Conservation (phyloP, 2,329 filamentous ascomycete genomes). For the Hyphodiscus sp. region DNA sequence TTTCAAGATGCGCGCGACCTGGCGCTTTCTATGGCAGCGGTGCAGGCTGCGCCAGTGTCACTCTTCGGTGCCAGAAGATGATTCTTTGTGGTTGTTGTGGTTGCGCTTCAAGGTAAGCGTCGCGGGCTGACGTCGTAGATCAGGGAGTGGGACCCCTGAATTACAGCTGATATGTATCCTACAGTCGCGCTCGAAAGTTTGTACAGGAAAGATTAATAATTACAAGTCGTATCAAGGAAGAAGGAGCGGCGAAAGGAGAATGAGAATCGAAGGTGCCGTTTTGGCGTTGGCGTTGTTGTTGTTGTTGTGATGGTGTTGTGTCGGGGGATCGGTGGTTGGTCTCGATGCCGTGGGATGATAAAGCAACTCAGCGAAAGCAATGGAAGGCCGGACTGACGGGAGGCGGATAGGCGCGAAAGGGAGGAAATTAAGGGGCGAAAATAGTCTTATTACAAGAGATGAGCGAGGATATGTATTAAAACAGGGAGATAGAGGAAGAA, state of each 20-base stretch:
- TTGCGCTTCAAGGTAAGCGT: not conserved
- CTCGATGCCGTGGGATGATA: not conserved
- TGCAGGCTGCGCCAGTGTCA: conserved; percentile 2
- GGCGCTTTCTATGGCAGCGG: conserved; percentile 5
- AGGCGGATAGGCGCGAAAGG: not conserved
- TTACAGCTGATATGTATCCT: conserved; percentile 1
- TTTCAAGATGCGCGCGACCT: conserved; percentile 6
- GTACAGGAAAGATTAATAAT: conserved; percentile 16
- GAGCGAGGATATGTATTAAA: not conserved
- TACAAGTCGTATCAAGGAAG: conserved; percentile 19
- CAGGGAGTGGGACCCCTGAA: not conserved
- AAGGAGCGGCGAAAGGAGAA: conserved; percentile 12
- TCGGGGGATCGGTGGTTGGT: not conserved
- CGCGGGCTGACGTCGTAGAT: not conserved
- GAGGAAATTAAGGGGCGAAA: not conserved
- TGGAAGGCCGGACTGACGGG: not conserved
- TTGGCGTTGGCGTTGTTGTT: conserved; percentile 10
- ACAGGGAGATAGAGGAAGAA: not conserved
- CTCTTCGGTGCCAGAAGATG: not conserved
- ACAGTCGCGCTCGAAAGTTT: conserved; percentile 8
- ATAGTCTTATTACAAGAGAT: not conserved
- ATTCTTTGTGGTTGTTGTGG: conserved; percentile 2
- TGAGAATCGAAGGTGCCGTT: conserved; percentile 22
- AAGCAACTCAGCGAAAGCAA: not conserved
- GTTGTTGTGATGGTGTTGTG: not conserved